Base-by-base conservation (phyloP, 2,329 filamentous ascomycete species). In the Fonsecaea erecta region DNA sequence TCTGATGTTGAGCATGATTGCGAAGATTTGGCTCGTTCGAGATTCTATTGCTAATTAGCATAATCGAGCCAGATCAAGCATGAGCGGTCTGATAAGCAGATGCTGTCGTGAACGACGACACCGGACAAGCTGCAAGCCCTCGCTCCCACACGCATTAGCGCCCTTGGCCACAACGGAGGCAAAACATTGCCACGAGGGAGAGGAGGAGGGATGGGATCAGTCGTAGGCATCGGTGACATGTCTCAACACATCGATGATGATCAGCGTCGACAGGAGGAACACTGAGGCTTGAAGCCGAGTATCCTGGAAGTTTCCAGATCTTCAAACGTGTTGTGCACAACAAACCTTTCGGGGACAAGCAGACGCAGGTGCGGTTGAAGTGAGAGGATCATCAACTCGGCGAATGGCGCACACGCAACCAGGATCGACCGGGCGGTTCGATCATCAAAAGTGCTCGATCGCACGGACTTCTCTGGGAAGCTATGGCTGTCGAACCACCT, bases 21-120 rank as follows among this genome's bases (percentile, higher is more conserved):
- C 43, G 5, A 24, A 48, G 37, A 18, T 24, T 24, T 48, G 18
- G 18, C 43, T 24, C 24, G 43, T 2, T 21, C 11, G 21, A 48
- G n/a, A 48, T 48, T 48, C 43, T 48, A 24, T 48, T 48, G 43
- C 43, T 48, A 48, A 48, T 48, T 48, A 48, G 43, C 43, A 48
- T 48, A 48, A 24, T 48, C 43, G 14, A 21, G 12, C 43, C 9
- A 24, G 6, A 14, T 24, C 21, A 48, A 48, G 12, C 18, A 24
- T 24, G 43, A 24, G 21, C 9, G 43, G 7, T 48, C 43, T 48
- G 43, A 48, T 48, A 48, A 48, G 43, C 18, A 48, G 43, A 24
- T 40, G 37, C 18, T 11, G 8, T 48, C 43, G 21, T 16, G 21
- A 2, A 48, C 16, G 18, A n/a, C 18, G 43, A 24, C 43, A 48